Evolutionary conservation across 306 rosid genomes (phyloP).

Genomic region (Cotoneaster glaucophyllus): DNA sequence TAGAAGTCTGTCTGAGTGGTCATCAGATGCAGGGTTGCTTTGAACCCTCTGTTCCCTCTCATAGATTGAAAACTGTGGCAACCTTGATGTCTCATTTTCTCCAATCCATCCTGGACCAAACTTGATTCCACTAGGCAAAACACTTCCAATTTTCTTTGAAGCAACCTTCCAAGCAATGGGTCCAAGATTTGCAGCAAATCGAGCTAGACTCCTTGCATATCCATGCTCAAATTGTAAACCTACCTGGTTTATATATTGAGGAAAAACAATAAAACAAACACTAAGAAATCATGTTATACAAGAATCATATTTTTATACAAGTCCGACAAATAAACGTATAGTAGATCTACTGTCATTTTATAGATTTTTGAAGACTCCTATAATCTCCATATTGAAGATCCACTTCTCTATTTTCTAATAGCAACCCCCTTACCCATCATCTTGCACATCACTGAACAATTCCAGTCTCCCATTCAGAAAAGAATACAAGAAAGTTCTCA

Average conservation of each 20-base stretch:
- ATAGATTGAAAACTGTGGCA: constrained; percentile 23
- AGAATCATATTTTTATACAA: neutral
- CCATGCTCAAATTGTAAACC: constrained; percentile 58
- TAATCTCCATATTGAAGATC: neutral
- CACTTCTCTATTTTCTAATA: neutral
- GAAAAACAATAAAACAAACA: neutral
- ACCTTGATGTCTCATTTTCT: constrained; percentile 36
- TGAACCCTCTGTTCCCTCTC: constrained; percentile 32
- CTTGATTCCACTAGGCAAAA: constrained; percentile 52
- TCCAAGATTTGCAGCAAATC: constrained; percentile 78
- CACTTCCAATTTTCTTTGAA: constrained; percentile 53
- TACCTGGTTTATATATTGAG: constrained; percentile 45
- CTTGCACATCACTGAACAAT: neutral
- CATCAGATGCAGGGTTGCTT: constrained; percentile 21
- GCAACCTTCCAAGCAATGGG: constrained; percentile 85
- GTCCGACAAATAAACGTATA: neutral
- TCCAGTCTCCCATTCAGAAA: constrained; percentile 2
- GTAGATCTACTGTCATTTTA: neutral
- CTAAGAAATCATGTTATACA: neutral
- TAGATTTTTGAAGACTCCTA: neutral
- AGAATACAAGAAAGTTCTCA: neutral
- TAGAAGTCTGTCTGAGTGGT: constrained; percentile 30
- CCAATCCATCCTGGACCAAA: constrained; percentile 63
- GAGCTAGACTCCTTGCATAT: constrained; percentile 78
- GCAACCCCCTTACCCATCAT: neutral